Conservation (phyloP, 176 grass and related monocot species). For the Avena atlantica region DNA sequence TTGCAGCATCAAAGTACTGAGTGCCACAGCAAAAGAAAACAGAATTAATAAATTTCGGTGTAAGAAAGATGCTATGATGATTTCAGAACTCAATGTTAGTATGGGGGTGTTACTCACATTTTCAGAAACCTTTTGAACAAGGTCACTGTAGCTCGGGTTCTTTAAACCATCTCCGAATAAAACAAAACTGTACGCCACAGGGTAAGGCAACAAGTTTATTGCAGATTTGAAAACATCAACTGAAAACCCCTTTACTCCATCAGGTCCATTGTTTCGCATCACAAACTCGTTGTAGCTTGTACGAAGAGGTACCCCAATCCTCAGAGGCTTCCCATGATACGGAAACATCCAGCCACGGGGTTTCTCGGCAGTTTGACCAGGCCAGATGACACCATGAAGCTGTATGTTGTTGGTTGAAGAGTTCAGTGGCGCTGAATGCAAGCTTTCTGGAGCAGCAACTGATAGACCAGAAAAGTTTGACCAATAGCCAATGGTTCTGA, state of each 20-base stretch:
- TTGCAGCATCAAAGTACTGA: conserved; percentile 78
- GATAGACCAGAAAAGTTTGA: conserved; percentile 77
- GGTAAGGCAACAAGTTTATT: conserved; percentile 74
- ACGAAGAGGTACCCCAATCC: conserved; percentile 79
- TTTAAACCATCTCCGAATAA: conserved; percentile 80
- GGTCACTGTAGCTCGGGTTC: conserved; percentile 79
- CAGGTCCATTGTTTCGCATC: conserved; percentile 52
- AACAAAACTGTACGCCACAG: conserved; percentile 62
- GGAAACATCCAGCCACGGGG: conserved; percentile 86
- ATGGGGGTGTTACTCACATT: conserved; percentile 58
- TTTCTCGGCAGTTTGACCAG: conserved; percentile 67
- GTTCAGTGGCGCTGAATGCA: conserved; percentile 41
- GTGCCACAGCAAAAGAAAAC: conserved; percentile 21
- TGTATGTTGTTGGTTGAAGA: conserved; percentile 46
- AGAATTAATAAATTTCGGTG: conserved; percentile 30
- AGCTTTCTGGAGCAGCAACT: conserved; percentile 57
- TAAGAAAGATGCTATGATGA: conserved; percentile 7
- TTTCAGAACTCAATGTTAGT: conserved; percentile 29
- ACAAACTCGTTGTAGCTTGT: conserved; percentile 78
- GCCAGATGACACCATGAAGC: conserved; percentile 80
- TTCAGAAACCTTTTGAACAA: conserved; percentile 74
- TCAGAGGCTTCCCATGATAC: conserved; percentile 74
- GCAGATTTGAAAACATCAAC: conserved; percentile 90
- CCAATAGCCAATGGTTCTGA: conserved; percentile 80
- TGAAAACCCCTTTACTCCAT: conserved; percentile 83